Evolutionary conservation across 2,329 filamentous ascomycete genomes (phyloP), one percentile per base, ranked within the genome.

Genomic region (Tolypocladium pustulatum): DNA sequence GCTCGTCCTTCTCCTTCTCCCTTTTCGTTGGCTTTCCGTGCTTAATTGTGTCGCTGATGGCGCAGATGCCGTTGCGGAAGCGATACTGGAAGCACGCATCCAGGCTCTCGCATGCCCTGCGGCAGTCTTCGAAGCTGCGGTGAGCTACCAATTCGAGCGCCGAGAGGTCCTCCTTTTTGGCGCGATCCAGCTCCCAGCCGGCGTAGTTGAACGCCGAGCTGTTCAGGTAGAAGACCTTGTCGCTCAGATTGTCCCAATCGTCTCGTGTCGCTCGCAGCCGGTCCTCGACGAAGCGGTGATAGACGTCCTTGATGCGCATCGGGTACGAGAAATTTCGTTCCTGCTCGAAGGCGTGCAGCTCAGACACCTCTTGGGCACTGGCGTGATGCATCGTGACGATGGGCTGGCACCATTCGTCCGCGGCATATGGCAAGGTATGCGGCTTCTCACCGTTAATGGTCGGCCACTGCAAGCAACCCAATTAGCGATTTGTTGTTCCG

Each of bases 381-480:
- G 81, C 72, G 66, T 82, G 80, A 65, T 82, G 80, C 79, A 84
- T 82, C 6, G 81, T 82, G 2, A 78, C 73, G 52, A 82, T 72
- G 10, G 81, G 78, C 55, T 82, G 77, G 66, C 81, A 84, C 80
- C 81, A 84, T 61, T 80, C 72, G n/a, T 68, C 69, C 1, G 68
- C 62, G 41, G 73, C 72, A 60, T 75, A 82, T 1, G 76, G 73
- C n/a, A 83, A 66, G 1, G 75, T 81, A 55, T 72, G 69, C 3
- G 78, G 80, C 60, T 82, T 82, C 64, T 84, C 79, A 61, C 79
- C 80, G 61, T 83, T 82, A 62, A 82, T 74, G 52, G 79, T 78
- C 1, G 81, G 81, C 73, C 76, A 81, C 70, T 80, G 61, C 36
- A 25, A 12, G 20, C 37, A 34, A 20, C 5, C 4, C 54, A 32